Percentiles rank a stretch among this genome's conserved stretches.
phyloP scores from a whole-genome alignment of 192 early-diverging fungal species.

The Coemansia sp. region DNA sequence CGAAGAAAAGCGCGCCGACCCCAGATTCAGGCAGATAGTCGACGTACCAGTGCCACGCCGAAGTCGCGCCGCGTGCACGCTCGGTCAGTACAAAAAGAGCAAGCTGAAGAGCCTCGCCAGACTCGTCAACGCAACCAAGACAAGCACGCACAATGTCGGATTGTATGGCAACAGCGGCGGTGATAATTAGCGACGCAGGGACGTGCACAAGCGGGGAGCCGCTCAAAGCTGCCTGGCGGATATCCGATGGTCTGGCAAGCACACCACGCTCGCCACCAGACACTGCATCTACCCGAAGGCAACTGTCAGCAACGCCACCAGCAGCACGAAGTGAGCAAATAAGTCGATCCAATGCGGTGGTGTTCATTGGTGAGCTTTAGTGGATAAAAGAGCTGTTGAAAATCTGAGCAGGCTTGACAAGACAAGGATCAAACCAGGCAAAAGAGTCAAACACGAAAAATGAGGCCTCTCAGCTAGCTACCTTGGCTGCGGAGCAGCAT shows the following conservation, averaged over 20 bases:
- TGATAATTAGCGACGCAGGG: conserved; percentile 21
- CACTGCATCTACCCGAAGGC: conserved; percentile 4
- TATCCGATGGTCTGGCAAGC: background rate
- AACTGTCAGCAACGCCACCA: conserved; percentile 8
- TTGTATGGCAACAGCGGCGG: conserved; percentile 9
- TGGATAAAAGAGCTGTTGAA: background rate
- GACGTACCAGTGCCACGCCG: conserved; percentile 31
- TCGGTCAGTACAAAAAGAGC: conserved; percentile 35
- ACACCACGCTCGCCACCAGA: conserved; percentile 19
- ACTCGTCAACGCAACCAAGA: background rate
- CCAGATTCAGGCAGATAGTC: conserved; percentile 17
- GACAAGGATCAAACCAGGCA: too few species aligned
- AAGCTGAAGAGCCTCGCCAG: conserved; percentile 11
- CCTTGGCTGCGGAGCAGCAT: too few species aligned
- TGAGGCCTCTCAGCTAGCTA: too few species aligned
- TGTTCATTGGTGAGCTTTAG: background rate
- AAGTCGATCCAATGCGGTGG: background rate
- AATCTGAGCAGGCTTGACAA: too few species aligned
- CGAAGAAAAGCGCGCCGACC: conserved; percentile 18
- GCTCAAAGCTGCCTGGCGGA: background rate
- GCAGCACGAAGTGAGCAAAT: background rate
- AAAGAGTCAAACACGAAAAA: too few species aligned
- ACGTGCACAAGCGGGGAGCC: conserved; percentile 10
- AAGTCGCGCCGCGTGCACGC: conserved; percentile 14
- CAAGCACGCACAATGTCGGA: conserved; percentile 26